phyloP scores from a whole-genome alignment of 1,284 basidiomycete genomes.

The Naganishia sp. region DNA sequence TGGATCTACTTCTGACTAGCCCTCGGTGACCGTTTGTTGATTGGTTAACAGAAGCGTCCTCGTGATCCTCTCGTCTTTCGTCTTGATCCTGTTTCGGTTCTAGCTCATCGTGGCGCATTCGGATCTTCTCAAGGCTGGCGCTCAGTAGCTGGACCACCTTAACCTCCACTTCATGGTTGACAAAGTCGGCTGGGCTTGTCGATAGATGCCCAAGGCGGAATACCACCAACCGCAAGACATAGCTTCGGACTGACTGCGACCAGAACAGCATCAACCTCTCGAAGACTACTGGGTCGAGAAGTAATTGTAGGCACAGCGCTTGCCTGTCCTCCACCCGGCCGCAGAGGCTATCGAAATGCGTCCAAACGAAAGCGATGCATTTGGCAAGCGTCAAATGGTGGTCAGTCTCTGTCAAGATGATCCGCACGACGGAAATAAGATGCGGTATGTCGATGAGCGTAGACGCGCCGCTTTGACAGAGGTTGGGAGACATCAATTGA shows the following conservation, averaged over 20 bases:
- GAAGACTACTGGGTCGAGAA: slow-evolving; percentile 55
- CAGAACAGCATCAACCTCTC: slow-evolving; percentile 57
- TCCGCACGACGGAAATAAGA: slow-evolving; percentile 55
- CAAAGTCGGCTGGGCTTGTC: slow-evolving; percentile 46
- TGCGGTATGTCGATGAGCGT: slow-evolving; percentile 54
- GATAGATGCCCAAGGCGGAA: slow-evolving; percentile 58
- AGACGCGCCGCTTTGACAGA: slow-evolving; percentile 6
- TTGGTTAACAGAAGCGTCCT: slow-evolving; percentile 22
- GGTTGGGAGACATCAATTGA: slow-evolving; percentile 35
- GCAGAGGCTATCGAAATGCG: slow-evolving; percentile 58
- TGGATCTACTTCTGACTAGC: slow-evolving; percentile 44
- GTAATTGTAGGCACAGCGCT: slow-evolving; percentile 54
- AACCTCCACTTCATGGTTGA: slow-evolving; percentile 52
- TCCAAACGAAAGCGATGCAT: slow-evolving; percentile 57
- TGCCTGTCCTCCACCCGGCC: slow-evolving; percentile 51
- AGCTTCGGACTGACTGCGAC: slow-evolving; percentile 57
- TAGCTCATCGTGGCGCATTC: slow-evolving; percentile 56
- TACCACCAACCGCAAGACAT: slow-evolving; percentile 55
- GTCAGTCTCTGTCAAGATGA: slow-evolving; percentile 56
- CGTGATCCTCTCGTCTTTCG: slow-evolving; percentile 35
- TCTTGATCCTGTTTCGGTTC: slow-evolving; percentile 43
- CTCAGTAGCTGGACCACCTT: slow-evolving; percentile 56
- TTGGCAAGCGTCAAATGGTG: slow-evolving; percentile 58
- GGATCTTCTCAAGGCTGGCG: slow-evolving; percentile 55
- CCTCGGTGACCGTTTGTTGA: slow-evolving; percentile 21